Conservation (phyloP, 2,329 filamentous ascomycete genomes). For the Elsinoe necatrix region DNA sequence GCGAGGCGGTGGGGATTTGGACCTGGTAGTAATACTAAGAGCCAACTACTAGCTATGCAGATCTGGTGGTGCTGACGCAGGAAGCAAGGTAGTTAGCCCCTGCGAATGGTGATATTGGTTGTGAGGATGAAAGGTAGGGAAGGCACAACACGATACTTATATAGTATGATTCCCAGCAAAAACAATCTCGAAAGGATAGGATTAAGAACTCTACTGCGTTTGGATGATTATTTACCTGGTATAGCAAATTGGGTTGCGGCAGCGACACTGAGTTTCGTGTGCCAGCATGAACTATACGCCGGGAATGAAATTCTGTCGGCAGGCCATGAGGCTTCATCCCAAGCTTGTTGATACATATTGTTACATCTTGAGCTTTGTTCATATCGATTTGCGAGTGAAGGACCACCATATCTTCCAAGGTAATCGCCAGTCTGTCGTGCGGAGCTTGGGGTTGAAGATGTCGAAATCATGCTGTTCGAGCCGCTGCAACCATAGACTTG, state of each 20-base stretch:
- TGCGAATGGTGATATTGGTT: too few relatives aligned
- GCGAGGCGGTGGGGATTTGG: too few relatives aligned
- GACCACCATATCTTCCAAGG: slow-evolving; percentile 69
- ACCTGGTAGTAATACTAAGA: too few relatives aligned
- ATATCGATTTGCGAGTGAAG: slow-evolving; percentile 47
- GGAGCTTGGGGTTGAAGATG: slow-evolving; percentile 56
- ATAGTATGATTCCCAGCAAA: background rate
- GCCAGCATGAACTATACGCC: background rate
- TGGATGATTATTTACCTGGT: background rate
- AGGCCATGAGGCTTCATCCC: background rate
- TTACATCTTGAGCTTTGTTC: slow-evolving; percentile 14
- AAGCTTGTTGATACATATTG: background rate
- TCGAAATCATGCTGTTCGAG: slow-evolving; percentile 81
- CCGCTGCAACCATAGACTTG: slow-evolving; percentile 66
- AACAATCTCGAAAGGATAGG: background rate
- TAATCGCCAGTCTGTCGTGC: slow-evolving; percentile 69
- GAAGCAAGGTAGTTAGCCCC: too few relatives aligned
- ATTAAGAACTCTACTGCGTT: background rate
- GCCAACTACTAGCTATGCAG: too few relatives aligned
- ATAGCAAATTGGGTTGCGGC: background rate
- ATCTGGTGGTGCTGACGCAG: too few relatives aligned
- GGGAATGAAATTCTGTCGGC: background rate
- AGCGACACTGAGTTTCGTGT: background rate
- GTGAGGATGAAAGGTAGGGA: too few relatives aligned
- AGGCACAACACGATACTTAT: too few relatives aligned